Percentiles rank a stretch among this genome's conserved stretches.
Evolutionary conservation across 768 basidiomycete species (phyloP).

Genomic region (Rhodotorula taiwanensis): DNA sequence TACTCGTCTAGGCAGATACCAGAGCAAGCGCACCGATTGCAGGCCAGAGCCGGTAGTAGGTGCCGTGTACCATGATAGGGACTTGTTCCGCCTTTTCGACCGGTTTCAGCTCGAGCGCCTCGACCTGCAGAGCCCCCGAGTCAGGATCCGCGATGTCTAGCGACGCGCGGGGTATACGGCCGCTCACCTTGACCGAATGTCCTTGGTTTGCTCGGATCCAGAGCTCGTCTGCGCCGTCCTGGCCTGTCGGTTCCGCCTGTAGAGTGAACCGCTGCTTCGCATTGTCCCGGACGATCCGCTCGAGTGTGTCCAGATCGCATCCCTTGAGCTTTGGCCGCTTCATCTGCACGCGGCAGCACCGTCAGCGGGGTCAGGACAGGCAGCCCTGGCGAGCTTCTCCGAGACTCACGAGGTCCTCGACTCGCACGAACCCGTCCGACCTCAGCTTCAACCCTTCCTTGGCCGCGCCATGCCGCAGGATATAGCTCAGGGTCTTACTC

Average conservation of each 20-base stretch:
- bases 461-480: slow-evolving; percentile 82
- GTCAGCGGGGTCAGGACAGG: background rate
- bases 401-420: slow-evolving; percentile 68
- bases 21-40: slow-evolving; percentile 54
- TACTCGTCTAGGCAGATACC: too few relatives aligned
- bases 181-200: slow-evolving; percentile 74
- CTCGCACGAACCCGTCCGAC: slow-evolving; percentile 74
- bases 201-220: slow-evolving; percentile 89
- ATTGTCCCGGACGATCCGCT: slow-evolving; percentile 58
- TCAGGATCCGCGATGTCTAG: background rate
- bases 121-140: slow-evolving; percentile 49
- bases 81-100: slow-evolving; percentile 58
- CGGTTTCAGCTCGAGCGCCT: slow-evolving; percentile 62
- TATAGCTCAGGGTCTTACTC: slow-evolving; percentile 81
- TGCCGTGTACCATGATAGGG: slow-evolving; percentile 78
- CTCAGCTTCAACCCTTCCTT: slow-evolving; percentile 69
- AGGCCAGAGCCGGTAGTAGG: slow-evolving; percentile 62
- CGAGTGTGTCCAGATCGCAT: slow-evolving; percentile 49
- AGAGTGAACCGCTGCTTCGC: slow-evolving; percentile 62
- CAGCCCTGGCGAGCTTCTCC: too few relatives aligned
- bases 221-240: slow-evolving; percentile 52
- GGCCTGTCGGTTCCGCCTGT: slow-evolving; percentile 49
- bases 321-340: slow-evolving; percentile 61
- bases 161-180: too few relatives aligned
- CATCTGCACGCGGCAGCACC: slow-evolving; percentile 49